Conservation (phyloP, 202 grass and related monocot species). For the Schoenoplectus tabernaemontani region DNA sequence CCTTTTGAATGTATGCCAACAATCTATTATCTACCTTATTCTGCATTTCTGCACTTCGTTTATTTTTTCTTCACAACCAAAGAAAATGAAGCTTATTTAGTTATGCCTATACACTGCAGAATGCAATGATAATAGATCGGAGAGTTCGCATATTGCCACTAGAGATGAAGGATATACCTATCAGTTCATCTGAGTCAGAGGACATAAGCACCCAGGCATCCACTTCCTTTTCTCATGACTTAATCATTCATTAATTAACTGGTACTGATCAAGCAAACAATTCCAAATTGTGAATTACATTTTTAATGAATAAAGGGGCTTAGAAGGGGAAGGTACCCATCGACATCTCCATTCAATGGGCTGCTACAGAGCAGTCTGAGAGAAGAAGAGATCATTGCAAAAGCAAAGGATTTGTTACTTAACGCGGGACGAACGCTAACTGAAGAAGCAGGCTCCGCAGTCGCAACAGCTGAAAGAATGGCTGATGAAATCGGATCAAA, state of each 20-base stretch:
- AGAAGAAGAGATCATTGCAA: slow-evolving; percentile 2
- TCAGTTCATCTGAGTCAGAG: slow-evolving; percentile 1
- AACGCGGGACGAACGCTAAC: background rate
- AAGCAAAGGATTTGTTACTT: slow-evolving; percentile 18
- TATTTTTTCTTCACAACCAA: background rate
- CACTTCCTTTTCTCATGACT: background rate
- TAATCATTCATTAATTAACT: background rate
- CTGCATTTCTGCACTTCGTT: background rate
- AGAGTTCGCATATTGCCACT: slow-evolving; percentile 25
- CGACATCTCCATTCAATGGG: background rate
- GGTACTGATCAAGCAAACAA: background rate
- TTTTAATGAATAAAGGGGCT: background rate
- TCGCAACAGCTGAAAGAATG: background rate
- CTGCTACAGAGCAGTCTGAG: background rate
- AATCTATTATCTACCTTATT: background rate
- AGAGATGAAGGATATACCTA: slow-evolving; percentile 22
- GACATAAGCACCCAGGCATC: background rate
- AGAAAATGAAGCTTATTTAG: background rate
- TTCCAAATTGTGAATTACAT: background rate
- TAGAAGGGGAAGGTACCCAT: background rate
- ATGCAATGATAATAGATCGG: slow-evolving; percentile 1
- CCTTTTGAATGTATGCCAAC: slow-evolving; percentile 19
- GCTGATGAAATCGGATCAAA: background rate
- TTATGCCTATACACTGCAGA: slow-evolving; percentile 10
- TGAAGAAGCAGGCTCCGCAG: background rate